A percentile compares a stretch with the other conserved stretches of the same genome.
phyloP scores from a whole-genome alignment of 306 rosid species.

The Ammopiptanthus mongolicus region DNA sequence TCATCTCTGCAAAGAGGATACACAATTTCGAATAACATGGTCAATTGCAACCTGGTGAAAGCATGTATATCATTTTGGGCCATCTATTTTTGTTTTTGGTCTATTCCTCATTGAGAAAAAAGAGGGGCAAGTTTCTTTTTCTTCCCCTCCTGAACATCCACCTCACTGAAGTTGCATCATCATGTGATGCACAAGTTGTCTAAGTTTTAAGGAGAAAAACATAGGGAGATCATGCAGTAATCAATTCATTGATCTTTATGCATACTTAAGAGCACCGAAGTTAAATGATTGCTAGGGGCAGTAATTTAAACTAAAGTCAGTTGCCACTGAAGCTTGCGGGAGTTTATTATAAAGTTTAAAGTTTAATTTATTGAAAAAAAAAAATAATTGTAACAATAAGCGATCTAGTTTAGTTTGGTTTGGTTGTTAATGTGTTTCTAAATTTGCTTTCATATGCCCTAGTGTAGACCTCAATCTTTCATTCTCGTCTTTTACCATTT shows the following conservation, averaged over 20 bases:
- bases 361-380: neutral
- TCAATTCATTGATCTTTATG: neutral
- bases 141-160: neutral
- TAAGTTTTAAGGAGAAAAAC: no score
- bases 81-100: neutral
- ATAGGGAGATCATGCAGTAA: neutral
- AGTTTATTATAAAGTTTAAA: neutral
- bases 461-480: neutral
- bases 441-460: neutral
- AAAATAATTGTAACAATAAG: neutral
- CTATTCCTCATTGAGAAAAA: neutral
- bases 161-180: neutral
- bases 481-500: no score
- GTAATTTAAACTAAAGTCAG: neutral
- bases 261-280: neutral
- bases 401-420: neutral
- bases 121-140: neutral
- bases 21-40: slow-evolving; percentile 35
- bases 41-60: neutral
- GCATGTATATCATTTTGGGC: neutral
- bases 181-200: neutral
- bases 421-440: neutral
- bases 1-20: slow-evolving; percentile 45
- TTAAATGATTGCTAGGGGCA: neutral
- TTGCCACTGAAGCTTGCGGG: neutral